A percentile compares a stretch with the other conserved stretches of the same genome.
Evolutionary conservation across 352 stramenopile genomes (phyloP).

Genomic region (Pythium coloratum): DNA sequence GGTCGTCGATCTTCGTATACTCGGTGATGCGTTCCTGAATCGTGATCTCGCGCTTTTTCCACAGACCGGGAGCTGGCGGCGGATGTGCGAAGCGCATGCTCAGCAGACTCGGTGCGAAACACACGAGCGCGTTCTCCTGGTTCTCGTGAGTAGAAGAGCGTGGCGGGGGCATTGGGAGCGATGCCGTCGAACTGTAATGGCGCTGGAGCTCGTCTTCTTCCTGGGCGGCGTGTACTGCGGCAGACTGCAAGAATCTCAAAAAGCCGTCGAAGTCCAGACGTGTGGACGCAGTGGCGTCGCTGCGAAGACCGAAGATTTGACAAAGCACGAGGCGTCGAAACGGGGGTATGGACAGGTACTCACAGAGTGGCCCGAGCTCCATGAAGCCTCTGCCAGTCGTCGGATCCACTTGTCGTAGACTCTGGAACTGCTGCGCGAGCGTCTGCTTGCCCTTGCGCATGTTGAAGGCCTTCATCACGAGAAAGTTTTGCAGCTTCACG

Average conservation of each 20-base stretch:
- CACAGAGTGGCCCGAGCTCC: constrained; percentile 60
- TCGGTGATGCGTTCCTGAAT: constrained; percentile 87
- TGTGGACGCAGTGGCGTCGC: constrained; percentile 28
- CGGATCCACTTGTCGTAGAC: constrained; percentile 34
- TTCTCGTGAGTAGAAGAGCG: background rate
- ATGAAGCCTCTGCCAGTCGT: constrained; percentile 34
- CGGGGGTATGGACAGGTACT: constrained; percentile 67
- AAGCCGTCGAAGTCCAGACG: constrained; percentile 57
- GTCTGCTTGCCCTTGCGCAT: constrained; percentile 57
- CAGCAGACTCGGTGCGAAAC: constrained; percentile 46
- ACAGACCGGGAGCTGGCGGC: constrained; percentile 64
- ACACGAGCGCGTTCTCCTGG: constrained; percentile 33
- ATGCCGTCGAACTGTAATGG: constrained; percentile 21
- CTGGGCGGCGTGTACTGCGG: constrained; percentile 42
- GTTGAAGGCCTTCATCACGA: constrained; percentile 84
- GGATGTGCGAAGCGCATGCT: constrained; percentile 38
- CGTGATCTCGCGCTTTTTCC: constrained; percentile 87
- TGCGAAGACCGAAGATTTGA: constrained; percentile 48
- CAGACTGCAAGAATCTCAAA: constrained; percentile 65
- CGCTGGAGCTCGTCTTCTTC: constrained; percentile 41
- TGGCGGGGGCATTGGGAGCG: constrained; percentile 21
- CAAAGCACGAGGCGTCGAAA: constrained; percentile 59
- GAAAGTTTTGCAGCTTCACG: constrained; percentile 75
- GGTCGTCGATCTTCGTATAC: constrained; percentile 89
- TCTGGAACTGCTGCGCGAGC: constrained; percentile 68